Conservation (phyloP, 176 grass and related monocot genomes). For the Pontederia paniculata region DNA sequence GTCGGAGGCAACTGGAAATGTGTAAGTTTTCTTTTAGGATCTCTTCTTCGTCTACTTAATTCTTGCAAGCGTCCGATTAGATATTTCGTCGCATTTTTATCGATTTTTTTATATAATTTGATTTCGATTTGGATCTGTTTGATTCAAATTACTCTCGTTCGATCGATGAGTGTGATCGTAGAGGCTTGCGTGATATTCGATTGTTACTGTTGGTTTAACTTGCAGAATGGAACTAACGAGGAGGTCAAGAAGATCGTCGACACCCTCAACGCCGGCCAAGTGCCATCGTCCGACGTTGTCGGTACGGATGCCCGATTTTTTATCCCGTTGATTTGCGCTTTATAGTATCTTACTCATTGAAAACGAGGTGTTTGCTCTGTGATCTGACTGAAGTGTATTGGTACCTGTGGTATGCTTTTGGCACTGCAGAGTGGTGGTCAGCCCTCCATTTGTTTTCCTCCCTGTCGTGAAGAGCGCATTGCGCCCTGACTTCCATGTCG, state of each 20-base stretch:
- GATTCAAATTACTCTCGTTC: background rate
- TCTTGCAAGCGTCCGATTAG: too few species aligned
- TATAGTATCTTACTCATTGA: background rate
- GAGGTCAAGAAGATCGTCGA: constrained; percentile 88
- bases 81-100: background rate
- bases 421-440: constrained; percentile 68
- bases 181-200: too few species aligned
- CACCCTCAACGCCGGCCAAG: constrained; percentile 61
- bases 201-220: too few species aligned
- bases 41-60: background rate
- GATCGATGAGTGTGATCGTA: background rate
- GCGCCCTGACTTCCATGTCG: constrained; percentile 54
- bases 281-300: constrained; percentile 58
- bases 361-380: background rate
- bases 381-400: background rate
- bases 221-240: constrained; percentile 57
- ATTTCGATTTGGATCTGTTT: background rate
- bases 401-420: background rate
- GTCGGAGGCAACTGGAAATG: constrained; percentile 98
- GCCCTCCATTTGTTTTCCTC: constrained; percentile 79
- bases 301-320: constrained; percentile 16
- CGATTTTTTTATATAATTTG: background rate
- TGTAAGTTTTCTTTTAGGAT: constrained; percentile 12
- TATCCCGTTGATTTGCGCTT: background rate
- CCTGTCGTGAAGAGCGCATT: constrained; percentile 43